Percentiles rank a stretch among this genome's conserved stretches.
These are phyloP conservation scores for Prunus dulcis DNA, from an alignment of 306 rosid genomes.

Conservation along the genomic window DNA sequence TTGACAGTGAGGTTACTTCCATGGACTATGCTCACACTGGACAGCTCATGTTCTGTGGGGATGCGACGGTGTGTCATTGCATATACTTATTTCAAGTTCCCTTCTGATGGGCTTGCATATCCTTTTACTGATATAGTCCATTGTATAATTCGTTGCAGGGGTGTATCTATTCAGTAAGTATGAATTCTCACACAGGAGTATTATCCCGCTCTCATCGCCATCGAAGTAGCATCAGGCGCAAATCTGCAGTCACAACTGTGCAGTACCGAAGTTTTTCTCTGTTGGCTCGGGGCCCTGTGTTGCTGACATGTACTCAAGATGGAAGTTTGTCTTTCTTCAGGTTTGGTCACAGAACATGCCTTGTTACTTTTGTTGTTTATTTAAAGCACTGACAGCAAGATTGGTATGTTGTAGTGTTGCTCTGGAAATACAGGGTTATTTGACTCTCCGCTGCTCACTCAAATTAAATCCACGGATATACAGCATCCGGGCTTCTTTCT, in stretches of 20 bases:
- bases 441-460: constrained; percentile 94
- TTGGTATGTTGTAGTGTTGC: constrained; percentile 62
- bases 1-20: constrained; percentile 80
- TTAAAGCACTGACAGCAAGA: constrained; percentile 18
- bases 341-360: constrained; percentile 35
- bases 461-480: constrained; percentile 80
- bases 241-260: constrained; percentile 80
- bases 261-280: constrained; percentile 93
- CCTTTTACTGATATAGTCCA: constrained; percentile 16
- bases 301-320: constrained; percentile 86
- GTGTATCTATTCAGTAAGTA: constrained; percentile 73
- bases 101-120: constrained; percentile 17
- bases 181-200: constrained; percentile 81
- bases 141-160: constrained; percentile 61
- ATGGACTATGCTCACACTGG: constrained; percentile 96
- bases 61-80: constrained; percentile 53
- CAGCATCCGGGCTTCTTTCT: constrained; percentile 86
- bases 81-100: constrained; percentile 13
- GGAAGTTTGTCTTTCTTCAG: constrained; percentile 93
- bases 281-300: constrained; percentile 86
- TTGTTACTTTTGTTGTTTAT: constrained; percentile 13
- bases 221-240: constrained; percentile 60
- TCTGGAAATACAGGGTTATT: constrained; percentile 83
- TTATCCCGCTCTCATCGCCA: constrained; percentile 87
- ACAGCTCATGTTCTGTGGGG: constrained; percentile 85